Percentiles rank a stretch among this genome's conserved stretches.
phyloP scores from a whole-genome alignment of 108 stramenopile species.

The Mediolabrus comicus region DNA sequence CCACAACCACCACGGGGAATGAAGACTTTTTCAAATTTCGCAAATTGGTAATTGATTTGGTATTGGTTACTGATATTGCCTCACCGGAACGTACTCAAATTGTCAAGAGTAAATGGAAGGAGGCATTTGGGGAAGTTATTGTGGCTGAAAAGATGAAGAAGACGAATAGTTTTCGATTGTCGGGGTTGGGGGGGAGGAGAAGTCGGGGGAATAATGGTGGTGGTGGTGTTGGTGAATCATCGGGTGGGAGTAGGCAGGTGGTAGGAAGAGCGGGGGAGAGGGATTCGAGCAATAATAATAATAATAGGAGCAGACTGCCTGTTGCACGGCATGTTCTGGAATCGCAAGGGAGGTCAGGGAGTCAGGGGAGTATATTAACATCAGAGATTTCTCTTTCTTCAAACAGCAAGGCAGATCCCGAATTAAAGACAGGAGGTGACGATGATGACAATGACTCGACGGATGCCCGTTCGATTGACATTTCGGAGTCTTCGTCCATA shows the following conservation, averaged over 20 bases:
- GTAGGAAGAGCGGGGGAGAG: neutral
- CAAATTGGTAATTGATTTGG: slow-evolving; percentile 19
- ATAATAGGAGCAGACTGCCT: too few species aligned
- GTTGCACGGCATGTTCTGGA: neutral
- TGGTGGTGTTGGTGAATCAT: neutral
- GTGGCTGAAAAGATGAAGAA: slow-evolving; percentile 13
- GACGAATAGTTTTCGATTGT: neutral
- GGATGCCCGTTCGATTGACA: slow-evolving; percentile 4
- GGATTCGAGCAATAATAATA: neutral
- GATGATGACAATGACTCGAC: slow-evolving; percentile 1
- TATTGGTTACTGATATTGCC: slow-evolving; percentile 44
- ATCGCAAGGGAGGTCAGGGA: neutral
- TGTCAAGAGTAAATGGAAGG: slow-evolving; percentile 17
- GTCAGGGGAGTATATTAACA: neutral
- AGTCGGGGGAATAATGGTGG: neutral
- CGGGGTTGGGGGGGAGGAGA: neutral
- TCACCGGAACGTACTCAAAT: slow-evolving; percentile 21
- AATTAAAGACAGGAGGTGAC: neutral
- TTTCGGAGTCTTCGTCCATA: slow-evolving; percentile 6
- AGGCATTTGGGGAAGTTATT: slow-evolving; percentile 74
- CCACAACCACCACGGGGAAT: too few species aligned
- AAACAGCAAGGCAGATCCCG: neutral
- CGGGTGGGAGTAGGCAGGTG: neutral
- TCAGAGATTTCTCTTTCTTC: neutral
- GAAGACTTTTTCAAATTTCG: slow-evolving; percentile 16